Evolutionary conservation across 2,329 filamentous ascomycete species (phyloP).

Genomic region (Aspergillus sergii): DNA sequence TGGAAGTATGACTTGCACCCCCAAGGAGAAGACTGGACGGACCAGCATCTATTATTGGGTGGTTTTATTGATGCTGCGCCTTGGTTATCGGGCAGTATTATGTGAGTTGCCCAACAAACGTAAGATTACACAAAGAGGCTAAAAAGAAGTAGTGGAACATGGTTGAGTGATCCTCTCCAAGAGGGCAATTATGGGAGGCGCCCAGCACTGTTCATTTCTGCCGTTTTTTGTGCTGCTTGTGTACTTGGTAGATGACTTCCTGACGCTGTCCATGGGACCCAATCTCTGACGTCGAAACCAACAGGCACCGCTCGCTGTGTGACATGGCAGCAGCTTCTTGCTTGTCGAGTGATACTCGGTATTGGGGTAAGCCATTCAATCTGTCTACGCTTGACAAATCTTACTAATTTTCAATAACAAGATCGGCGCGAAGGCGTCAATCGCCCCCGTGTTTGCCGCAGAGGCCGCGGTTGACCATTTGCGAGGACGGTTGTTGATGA

Average conservation of each 20-base stretch:
- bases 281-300: not conserved
- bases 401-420: not conserved
- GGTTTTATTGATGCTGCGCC: slow-evolving; percentile 20
- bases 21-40: not conserved
- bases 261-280: too few species aligned
- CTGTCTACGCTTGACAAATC: not conserved
- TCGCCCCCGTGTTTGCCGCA: slow-evolving; percentile 26
- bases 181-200: slow-evolving; percentile 28
- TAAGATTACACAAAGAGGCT: not conserved
- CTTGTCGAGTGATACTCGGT: slow-evolving; percentile 32
- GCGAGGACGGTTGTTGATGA: slow-evolving; percentile 24
- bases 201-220: slow-evolving; percentile 42
- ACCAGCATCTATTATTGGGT: not conserved
- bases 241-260: slow-evolving; percentile 7
- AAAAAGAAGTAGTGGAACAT: slow-evolving; percentile 15
- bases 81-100: slow-evolving; percentile 21
- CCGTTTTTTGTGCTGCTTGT: slow-evolving; percentile 30
- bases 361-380: slow-evolving; percentile 22
- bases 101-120: slow-evolving; percentile 12
- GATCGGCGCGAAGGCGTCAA: slow-evolving; percentile 28
- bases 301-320: slow-evolving; percentile 23
- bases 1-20: slow-evolving; percentile 6
- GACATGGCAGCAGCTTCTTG: slow-evolving; percentile 30
- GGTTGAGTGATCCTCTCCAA: slow-evolving; percentile 27
- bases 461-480: slow-evolving; percentile 22